Evolutionary conservation across 2,329 filamentous ascomycete genomes (phyloP).

Genomic region (Apiospora marii): DNA sequence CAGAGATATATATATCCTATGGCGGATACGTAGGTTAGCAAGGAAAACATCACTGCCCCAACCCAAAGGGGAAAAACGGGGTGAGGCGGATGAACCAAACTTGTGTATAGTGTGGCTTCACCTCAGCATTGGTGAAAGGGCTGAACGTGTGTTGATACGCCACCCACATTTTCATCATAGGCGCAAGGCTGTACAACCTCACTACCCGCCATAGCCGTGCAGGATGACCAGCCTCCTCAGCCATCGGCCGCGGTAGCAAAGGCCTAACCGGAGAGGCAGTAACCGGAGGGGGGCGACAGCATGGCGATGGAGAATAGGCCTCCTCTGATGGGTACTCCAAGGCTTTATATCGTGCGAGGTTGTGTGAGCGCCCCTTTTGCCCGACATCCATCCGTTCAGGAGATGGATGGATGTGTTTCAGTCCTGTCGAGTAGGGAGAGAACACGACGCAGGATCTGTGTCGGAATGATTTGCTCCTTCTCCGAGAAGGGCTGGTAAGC

Average conservation of each 20-base stretch:
- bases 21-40: neutral
- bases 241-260: neutral
- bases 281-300: neutral
- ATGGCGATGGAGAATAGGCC: neutral
- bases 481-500: conserved; percentile 14
- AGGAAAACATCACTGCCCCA: neutral
- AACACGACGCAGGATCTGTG: neutral
- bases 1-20: neutral
- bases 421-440: neutral
- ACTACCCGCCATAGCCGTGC: neutral
- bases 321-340: neutral
- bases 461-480: neutral
- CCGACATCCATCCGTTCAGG: neutral
- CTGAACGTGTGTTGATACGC: neutral
- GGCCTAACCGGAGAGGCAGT: neutral
- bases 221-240: neutral
- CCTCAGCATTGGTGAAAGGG: neutral
- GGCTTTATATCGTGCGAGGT: neutral
- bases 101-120: neutral
- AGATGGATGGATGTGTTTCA: neutral
- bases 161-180: neutral
- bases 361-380: neutral
- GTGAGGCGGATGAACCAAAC: neutral
- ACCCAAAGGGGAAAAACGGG: neutral
- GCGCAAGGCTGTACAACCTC: neutral